Conservation (phyloP, 352 stramenopile species). For the Pythium phragmitis region DNA sequence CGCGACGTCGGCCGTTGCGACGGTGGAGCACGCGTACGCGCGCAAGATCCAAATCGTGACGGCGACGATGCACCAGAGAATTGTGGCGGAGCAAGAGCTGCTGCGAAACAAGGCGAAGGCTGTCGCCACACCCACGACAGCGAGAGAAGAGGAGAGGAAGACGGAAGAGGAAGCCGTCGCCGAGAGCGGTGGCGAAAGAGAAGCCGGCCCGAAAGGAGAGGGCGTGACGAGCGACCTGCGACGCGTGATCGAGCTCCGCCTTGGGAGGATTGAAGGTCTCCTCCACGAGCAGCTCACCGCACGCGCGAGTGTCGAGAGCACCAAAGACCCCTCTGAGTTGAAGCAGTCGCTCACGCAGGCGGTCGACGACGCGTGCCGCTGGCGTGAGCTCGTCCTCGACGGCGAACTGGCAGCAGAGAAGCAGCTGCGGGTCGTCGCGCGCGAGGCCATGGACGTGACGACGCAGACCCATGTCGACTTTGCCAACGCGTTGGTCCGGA, state of each 20-base stretch:
- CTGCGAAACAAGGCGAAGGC: constrained; percentile 38
- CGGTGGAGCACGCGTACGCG: constrained; percentile 54
- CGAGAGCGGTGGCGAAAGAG: neutral
- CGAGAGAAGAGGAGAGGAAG: neutral
- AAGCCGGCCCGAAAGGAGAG: neutral
- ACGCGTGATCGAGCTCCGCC: constrained; percentile 10
- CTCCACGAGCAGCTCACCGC: neutral
- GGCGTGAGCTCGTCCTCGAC: neutral
- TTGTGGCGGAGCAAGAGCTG: constrained; percentile 52
- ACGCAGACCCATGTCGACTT: constrained; percentile 9
- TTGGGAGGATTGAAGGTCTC: constrained; percentile 24
- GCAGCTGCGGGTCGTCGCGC: neutral
- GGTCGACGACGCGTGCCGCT: constrained; percentile 17
- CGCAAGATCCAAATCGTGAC: constrained; percentile 47
- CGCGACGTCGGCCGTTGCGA: neutral
- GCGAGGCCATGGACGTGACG: constrained; percentile 1
- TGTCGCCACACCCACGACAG: constrained; percentile 15
- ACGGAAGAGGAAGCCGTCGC: neutral
- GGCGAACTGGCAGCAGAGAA: neutral
- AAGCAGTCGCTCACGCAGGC: constrained; percentile 14
- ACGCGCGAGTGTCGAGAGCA: neutral
- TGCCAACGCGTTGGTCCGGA: constrained; percentile 7
- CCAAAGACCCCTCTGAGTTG: neutral
- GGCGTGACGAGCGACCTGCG: neutral
- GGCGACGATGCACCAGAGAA: constrained; percentile 47